A percentile compares a stretch with the other conserved stretches of the same genome.
Conservation (phyloP, 345 rosid genomes). For the Citrus unshiu region DNA sequence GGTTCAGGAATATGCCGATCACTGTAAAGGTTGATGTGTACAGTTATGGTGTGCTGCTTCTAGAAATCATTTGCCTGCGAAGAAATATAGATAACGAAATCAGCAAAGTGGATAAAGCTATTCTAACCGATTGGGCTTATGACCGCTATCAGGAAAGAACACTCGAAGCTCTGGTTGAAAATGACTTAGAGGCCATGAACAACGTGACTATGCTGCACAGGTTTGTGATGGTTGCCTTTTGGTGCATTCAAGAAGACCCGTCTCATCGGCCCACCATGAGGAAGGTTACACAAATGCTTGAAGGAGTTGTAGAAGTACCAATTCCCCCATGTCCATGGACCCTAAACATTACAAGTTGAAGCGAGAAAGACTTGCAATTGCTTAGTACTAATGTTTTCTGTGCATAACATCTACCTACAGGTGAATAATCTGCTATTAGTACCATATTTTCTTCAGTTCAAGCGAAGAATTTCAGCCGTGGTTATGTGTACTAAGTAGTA, state of each 20-base stretch:
- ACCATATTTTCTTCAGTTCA: not conserved
- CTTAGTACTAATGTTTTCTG: not conserved
- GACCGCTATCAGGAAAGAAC: constrained; percentile 34
- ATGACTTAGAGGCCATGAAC: constrained; percentile 11
- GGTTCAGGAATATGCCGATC: constrained; percentile 23
- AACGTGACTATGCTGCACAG: constrained; percentile 13
- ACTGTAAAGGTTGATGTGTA: constrained; percentile 27
- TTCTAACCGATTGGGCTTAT: constrained; percentile 41
- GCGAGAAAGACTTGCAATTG: not conserved
- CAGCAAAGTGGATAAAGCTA: constrained; percentile 29
- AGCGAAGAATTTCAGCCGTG: not conserved
- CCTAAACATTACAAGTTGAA: not conserved
- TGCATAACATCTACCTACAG: not conserved
- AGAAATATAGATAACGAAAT: not conserved
- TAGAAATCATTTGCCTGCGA: constrained; percentile 27
- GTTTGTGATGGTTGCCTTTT: constrained; percentile 35
- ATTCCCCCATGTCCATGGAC: constrained; percentile 21
- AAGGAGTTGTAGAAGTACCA: constrained; percentile 33
- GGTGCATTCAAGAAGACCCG: constrained; percentile 52
- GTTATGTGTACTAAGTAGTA: not conserved
- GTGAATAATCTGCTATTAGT: not conserved
- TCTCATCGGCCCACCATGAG: constrained; percentile 40
- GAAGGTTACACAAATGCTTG: constrained; percentile 47
- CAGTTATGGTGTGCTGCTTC: constrained; percentile 30
- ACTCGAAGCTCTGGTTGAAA: constrained; percentile 25